Conservation (phyloP, 371 early-diverging fungal species). For the Rhizopus microsporus region DNA sequence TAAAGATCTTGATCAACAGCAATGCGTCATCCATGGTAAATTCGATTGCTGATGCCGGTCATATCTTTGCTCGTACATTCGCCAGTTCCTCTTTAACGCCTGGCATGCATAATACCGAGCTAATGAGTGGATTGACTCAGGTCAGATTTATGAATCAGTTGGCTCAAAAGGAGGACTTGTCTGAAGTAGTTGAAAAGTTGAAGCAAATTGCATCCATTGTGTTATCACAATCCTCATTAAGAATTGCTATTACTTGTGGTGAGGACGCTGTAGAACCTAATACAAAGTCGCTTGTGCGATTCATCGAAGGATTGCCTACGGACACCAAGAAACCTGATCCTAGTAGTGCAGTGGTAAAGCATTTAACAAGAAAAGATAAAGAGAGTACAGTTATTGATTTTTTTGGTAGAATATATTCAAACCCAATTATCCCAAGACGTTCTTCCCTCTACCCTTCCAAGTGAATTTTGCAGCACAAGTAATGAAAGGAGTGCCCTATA, state of each 20-base stretch:
- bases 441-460: slow-evolving; percentile 79
- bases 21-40: slow-evolving; percentile 74
- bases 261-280: slow-evolving; percentile 62
- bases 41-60: slow-evolving; percentile 85
- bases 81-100: slow-evolving; percentile 71
- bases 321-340: slow-evolving; percentile 18
- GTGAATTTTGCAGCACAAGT: slow-evolving; percentile 84
- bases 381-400: slow-evolving; percentile 1
- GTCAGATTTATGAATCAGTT: slow-evolving; percentile 78
- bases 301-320: slow-evolving; percentile 52
- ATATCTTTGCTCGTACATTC: slow-evolving; percentile 78
- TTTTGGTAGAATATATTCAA: slow-evolving; percentile 28
- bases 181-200: slow-evolving; percentile 62
- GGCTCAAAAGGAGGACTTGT: slow-evolving; percentile 59
- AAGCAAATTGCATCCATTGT: slow-evolving; percentile 58
- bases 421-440: slow-evolving; percentile 44
- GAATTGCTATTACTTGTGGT: slow-evolving; percentile 71
- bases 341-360: slow-evolving; percentile 18
- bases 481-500: slow-evolving; percentile 80
- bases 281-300: slow-evolving; percentile 53
- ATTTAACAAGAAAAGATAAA: not conserved
- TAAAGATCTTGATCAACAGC: slow-evolving; percentile 73
- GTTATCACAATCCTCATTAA: slow-evolving; percentile 58
- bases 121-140: slow-evolving; percentile 77
- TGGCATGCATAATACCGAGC: slow-evolving; percentile 59